Percentiles rank a stretch among this genome's conserved stretches.
Evolutionary conservation across 2,329 filamentous ascomycete species (phyloP).

Genomic region (Colletotrichum acutatum): DNA sequence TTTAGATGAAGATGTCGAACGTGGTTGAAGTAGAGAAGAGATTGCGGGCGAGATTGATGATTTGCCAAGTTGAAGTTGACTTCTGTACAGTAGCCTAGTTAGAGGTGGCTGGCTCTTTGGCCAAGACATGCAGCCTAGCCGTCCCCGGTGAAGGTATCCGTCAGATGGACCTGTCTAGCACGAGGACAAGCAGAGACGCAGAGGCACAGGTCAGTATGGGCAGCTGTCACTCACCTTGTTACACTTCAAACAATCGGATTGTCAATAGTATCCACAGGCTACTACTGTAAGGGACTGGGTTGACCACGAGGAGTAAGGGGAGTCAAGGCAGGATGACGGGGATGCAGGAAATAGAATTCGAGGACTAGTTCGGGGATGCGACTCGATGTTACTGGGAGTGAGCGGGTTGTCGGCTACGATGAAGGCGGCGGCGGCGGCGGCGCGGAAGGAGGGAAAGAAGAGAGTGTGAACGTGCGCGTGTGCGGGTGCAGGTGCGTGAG

Average conservation of each 20-base stretch:
- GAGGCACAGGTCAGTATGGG: background rate
- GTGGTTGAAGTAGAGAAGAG: constrained; percentile 3
- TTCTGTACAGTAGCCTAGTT: constrained; percentile 12
- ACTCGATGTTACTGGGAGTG: constrained; percentile 4
- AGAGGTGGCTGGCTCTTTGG: constrained; percentile 15
- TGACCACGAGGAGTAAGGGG: background rate
- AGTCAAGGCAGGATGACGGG: background rate
- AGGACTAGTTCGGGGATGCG: background rate
- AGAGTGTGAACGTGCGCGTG: background rate
- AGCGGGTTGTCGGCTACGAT: background rate
- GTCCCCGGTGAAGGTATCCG: constrained; percentile 8
- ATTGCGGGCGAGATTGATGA: background rate
- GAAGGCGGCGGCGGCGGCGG: constrained; percentile 2
- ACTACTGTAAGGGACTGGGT: constrained; percentile 8
- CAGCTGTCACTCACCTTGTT: constrained; percentile 24
- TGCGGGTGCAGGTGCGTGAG: background rate
- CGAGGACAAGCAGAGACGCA: constrained; percentile 2
- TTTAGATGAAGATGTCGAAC: background rate
- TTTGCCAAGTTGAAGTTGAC: background rate
- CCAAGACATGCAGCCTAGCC: constrained; percentile 2
- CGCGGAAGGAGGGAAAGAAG: background rate
- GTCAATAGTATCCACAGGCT: background rate
- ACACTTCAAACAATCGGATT: background rate
- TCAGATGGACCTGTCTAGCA: constrained; percentile 11
- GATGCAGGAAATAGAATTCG: constrained; percentile 14